Conservation (phyloP, 495 filamentous ascomycete species). For the Tuber brumale region DNA sequence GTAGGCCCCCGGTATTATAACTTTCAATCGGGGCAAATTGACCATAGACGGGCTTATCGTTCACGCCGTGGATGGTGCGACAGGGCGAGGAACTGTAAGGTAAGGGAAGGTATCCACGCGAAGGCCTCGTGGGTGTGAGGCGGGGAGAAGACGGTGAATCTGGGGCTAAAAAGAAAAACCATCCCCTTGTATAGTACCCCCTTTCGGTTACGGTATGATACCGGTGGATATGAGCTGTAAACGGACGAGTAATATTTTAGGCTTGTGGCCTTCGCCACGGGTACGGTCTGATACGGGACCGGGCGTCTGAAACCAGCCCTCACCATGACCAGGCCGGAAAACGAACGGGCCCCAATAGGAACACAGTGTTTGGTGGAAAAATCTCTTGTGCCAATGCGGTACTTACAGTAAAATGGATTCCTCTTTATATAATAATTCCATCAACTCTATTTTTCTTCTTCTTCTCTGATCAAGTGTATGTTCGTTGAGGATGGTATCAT, state of each 20-base stretch:
- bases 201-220: not conserved
- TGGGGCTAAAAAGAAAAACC: not conserved
- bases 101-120: not conserved
- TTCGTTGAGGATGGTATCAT: too few species aligned
- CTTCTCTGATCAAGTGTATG: too few species aligned
- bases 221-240: not conserved
- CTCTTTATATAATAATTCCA: too few species aligned
- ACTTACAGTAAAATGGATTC: too few species aligned
- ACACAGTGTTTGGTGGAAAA: too few species aligned
- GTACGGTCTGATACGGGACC: too few species aligned
- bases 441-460: too few species aligned
- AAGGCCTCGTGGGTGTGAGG: not conserved
- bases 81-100: not conserved
- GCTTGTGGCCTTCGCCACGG: too few species aligned
- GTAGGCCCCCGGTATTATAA: not conserved
- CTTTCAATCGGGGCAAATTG: not conserved
- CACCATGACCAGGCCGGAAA: too few species aligned
- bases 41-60: not conserved
- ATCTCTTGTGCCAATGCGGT: too few species aligned
- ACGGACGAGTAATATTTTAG: not conserved
- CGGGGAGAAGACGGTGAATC: not conserved
- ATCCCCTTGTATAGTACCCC: not conserved
- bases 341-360: too few species aligned
- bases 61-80: not conserved
- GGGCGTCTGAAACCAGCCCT: too few species aligned